These are phyloP conservation scores for Clonostachys sp. DNA, from an alignment of 2,329 filamentous ascomycete species.

Conservation along the genomic window DNA sequence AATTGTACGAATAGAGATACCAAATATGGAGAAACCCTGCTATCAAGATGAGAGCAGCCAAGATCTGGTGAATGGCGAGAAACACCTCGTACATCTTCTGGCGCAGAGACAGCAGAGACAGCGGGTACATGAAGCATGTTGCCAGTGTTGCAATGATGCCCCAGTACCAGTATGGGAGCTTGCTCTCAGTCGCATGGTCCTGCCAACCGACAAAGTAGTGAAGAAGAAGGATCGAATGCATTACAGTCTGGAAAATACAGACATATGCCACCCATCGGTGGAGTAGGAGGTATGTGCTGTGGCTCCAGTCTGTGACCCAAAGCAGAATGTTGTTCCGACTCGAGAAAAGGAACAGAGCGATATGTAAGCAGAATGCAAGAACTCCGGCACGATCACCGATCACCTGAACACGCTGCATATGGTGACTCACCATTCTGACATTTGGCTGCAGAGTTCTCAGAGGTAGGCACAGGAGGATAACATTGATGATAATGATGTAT, in stretches of 20 bases:
- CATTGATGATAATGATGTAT: constrained; percentile 23
- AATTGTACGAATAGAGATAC: constrained; percentile 23
- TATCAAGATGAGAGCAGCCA: constrained; percentile 23
- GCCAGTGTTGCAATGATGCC: constrained; percentile 22
- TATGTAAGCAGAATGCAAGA: constrained; percentile 24
- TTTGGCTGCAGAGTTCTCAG: constrained; percentile 16
- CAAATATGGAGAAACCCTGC: constrained; percentile 28
- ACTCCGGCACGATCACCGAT: constrained; percentile 24
- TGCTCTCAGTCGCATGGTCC: constrained; percentile 14
- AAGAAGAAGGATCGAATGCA: constrained; percentile 25
- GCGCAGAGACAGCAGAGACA: constrained; percentile 17
- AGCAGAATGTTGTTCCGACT: constrained; percentile 27
- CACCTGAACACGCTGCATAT: constrained; percentile 41
- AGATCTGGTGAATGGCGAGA: constrained; percentile 19
- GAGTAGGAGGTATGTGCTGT: constrained; percentile 26
- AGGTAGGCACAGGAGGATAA: constrained; percentile 14
- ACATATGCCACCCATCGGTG: constrained; percentile 49
- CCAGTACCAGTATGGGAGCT: constrained; percentile 23
- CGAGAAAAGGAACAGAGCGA: constrained; percentile 23
- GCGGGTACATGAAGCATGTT: constrained; percentile 13
- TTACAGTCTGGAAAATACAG: constrained; percentile 75
- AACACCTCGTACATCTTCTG: constrained; percentile 26
- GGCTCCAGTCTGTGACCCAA: constrained; percentile 26
- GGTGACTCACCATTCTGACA: constrained; percentile 65
- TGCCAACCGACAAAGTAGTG: constrained; percentile 14